phyloP scores from a whole-genome alignment of 331 rosid genomes.

The Rhamnella rubrinervis region DNA sequence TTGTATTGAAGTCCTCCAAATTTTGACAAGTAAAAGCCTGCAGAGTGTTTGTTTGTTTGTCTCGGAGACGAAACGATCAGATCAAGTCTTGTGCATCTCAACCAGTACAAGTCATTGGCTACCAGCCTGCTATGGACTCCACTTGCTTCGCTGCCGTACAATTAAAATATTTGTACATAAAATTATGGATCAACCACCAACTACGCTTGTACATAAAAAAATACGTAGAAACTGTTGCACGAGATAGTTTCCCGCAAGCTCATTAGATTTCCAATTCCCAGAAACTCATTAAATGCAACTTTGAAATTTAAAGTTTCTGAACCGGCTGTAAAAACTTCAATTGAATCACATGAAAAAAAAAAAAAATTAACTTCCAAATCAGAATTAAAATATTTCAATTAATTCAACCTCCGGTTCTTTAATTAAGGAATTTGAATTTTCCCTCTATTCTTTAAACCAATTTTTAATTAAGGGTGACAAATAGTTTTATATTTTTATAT shows the following conservation, averaged over 20 bases:
- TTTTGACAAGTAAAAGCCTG: slow-evolving; percentile 50
- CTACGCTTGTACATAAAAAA: too few relatives aligned
- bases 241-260: too few relatives aligned
- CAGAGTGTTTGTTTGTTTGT: slow-evolving; percentile 58
- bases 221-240: too few relatives aligned
- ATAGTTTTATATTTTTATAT: too few relatives aligned
- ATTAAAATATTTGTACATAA: background rate
- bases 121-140: background rate
- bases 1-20: slow-evolving; percentile 33
- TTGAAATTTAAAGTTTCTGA: background rate
- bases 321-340: background rate
- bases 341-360: background rate
- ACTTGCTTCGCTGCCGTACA: slow-evolving; percentile 1
- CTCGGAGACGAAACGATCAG: slow-evolving; percentile 1
- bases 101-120: background rate
- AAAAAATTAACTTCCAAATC: background rate
- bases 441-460: too few relatives aligned
- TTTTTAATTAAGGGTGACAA: too few relatives aligned
- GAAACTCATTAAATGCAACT: background rate
- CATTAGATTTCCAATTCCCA: slow-evolving; percentile 1
- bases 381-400: background rate
- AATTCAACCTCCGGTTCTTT: too few relatives aligned
- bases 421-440: too few relatives aligned
- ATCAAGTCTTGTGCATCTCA: background rate
- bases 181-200: too few relatives aligned